Evolutionary conservation across 2,329 filamentous ascomycete genomes (phyloP), one percentile per base, ranked within the genome.

Genomic region (Stemphylium beticola): DNA sequence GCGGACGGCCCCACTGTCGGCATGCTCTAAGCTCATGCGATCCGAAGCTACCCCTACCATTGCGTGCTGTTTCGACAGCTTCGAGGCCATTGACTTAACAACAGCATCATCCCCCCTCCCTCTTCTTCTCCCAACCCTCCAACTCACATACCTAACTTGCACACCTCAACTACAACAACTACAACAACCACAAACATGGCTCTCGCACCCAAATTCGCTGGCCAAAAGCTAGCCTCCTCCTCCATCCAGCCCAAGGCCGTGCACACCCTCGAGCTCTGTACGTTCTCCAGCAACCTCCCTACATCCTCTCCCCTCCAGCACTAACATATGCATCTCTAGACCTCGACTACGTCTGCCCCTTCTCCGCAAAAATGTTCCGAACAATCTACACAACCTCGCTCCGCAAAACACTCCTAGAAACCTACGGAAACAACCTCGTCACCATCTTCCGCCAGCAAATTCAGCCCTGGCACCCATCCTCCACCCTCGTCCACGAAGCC

Each of bases 401-500:
- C 54, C 80, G 85, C 55, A 88, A 90, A 1, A 74, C 85, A 42
- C 81, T 96, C 64, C 72, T 85, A 42, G 80, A 93, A 62, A 80
- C 82, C 57, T 87, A 89, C 60, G 66, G 78, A 20, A 81, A 79
- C 55, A 82, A 82, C 57, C 78, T 96, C 2, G 83, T 90, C 66
- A 81, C 96, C 65, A 85, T 98, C 69, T 91, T 97, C 81, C 89
- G 93, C 44, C 93, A 93, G 74, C 92, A 96, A 74, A 86, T 97
- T 68, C 92, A 96, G 79, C 92, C 92, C 12, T 96, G 93, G 93
- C 93, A 98, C 78, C 93, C 93, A 1, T 92, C 89, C 17, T 92
- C 73, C 0, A 81, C 78, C 0, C 75, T 82, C 24, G 82, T 85
- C 51, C 91, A 93, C 79, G 93, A 98, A 82, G 90, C 92, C 29